These are phyloP conservation scores for Colletotrichum sp. DNA, from an alignment of 2,329 filamentous ascomycete genomes.

Conservation along the genomic window DNA sequence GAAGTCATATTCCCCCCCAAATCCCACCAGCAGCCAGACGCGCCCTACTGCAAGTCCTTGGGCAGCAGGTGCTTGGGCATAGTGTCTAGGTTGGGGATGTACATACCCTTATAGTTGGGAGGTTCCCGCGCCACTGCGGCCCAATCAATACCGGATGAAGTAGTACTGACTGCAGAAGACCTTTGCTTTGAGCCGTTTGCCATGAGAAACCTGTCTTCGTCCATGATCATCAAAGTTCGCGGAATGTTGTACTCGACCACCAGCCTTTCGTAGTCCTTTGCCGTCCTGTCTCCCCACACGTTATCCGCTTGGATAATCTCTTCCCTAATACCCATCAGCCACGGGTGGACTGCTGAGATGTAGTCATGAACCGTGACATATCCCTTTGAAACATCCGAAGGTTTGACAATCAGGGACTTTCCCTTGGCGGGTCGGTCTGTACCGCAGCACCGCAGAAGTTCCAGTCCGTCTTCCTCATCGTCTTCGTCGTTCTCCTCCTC, in stretches of 20 bases:
- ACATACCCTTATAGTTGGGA: not conserved
- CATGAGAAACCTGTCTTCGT: not conserved
- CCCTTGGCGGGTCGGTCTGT: not conserved
- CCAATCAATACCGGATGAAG: not conserved
- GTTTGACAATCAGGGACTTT: not conserved
- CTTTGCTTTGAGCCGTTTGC: not conserved
- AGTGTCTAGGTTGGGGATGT: not conserved
- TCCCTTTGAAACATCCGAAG: not conserved
- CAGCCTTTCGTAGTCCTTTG: slow-evolving; percentile 18
- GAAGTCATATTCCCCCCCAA: not conserved
- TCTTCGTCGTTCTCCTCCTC: not conserved
- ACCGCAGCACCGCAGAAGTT: not conserved
- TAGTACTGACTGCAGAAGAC: not conserved
- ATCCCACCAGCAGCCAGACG: not conserved
- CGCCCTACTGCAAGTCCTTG: not conserved
- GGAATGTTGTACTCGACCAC: slow-evolving; percentile 12
- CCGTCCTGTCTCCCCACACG: not conserved
- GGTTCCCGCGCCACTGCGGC: not conserved
- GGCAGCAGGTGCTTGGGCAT: not conserved
- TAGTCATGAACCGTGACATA: not conserved
- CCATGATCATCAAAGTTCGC: slow-evolving; percentile 19
- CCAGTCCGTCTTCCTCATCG: not conserved
- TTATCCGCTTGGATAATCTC: not conserved
- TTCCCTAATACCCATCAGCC: not conserved
- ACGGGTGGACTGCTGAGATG: not conserved